phyloP scores from a whole-genome alignment of 2,329 filamentous ascomycete genomes.

The Nakataea oryzae region DNA sequence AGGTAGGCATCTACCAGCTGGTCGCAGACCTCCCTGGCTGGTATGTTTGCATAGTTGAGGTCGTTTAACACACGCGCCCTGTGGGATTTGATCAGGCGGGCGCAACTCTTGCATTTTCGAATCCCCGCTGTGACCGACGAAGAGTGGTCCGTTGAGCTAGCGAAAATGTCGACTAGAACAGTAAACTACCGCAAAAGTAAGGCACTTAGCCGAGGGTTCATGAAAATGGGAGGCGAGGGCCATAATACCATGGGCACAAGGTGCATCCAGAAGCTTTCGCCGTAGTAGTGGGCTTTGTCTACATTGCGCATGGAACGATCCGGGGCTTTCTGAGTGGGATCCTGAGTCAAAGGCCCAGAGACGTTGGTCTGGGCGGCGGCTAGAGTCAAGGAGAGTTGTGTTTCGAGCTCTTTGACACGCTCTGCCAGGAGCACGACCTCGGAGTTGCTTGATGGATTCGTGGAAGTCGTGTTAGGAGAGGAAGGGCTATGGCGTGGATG shows the following conservation, averaged over 20 bases:
- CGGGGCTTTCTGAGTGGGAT: constrained; percentile 2
- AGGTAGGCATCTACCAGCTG: constrained; percentile 42
- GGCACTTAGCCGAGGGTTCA: neutral
- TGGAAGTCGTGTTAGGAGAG: constrained; percentile 19
- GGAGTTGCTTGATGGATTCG: neutral
- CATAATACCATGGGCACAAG: constrained; percentile 14
- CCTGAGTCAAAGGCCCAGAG: neutral
- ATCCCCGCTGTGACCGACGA: constrained; percentile 30
- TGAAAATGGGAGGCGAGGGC: neutral
- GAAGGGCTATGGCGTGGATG: constrained; percentile 18
- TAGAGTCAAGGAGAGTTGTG: constrained; percentile 8
- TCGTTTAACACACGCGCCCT: constrained; percentile 15
- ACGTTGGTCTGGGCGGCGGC: constrained; percentile 15
- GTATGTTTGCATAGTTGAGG: constrained; percentile 2
- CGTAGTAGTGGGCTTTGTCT: constrained; percentile 46
- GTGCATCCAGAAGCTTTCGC: constrained; percentile 47
- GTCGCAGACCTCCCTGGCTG: constrained; percentile 29
- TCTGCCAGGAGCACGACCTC: constrained; percentile 2
- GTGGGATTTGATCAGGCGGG: constrained; percentile 37
- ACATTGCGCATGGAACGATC: constrained; percentile 29
- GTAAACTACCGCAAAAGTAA: constrained; percentile 11
- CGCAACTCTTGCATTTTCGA: constrained; percentile 31
- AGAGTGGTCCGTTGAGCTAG: constrained; percentile 22
- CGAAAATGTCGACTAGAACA: constrained; percentile 27
- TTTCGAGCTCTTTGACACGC: neutral